phyloP scores from a whole-genome alignment of 805 yeast species.

The Starmerella floricola region DNA sequence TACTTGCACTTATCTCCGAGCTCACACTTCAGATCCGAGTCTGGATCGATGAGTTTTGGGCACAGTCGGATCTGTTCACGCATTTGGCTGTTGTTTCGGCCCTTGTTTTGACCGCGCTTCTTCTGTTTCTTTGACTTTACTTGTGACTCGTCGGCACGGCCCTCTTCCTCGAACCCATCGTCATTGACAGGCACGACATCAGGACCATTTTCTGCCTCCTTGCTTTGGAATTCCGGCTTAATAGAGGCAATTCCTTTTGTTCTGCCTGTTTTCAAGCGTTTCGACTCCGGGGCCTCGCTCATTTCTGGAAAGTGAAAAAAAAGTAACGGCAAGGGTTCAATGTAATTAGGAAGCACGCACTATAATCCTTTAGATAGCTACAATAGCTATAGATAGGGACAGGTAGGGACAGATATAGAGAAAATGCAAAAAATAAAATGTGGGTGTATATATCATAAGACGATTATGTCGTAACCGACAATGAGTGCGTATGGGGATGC shows the following conservation, averaged over 20 bases:
- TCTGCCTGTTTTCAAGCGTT: constrained; percentile 18
- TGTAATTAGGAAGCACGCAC: no score
- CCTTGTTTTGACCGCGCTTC: constrained; percentile 24
- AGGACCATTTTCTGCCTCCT: constrained; percentile 1
- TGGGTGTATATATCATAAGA: no score
- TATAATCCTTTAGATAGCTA: no score
- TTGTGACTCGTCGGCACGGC: constrained; percentile 14
- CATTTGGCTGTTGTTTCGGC: constrained; percentile 20
- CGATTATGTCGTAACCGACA: no score
- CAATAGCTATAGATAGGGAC: no score
- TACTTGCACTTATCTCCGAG: constrained; percentile 64
- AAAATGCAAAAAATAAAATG: no score
- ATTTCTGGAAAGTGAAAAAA: background rate
- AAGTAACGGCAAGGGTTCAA: background rate
- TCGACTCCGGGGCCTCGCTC: constrained; percentile 12
- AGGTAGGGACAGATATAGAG: no score
- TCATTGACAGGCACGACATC: constrained; percentile 11
- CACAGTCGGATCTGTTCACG: constrained; percentile 21
- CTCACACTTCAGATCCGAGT: constrained; percentile 29
- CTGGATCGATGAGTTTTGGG: constrained; percentile 15
- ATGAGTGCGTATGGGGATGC: no score
- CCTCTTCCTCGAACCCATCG: constrained; percentile 20
- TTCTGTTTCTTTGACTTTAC: constrained; percentile 15
- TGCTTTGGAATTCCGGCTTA: constrained; percentile 18
- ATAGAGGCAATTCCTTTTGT: constrained; percentile 24